phyloP scores from a whole-genome alignment of 1,139 yeast species.

The Kurtzmaniella quercitrusa region DNA sequence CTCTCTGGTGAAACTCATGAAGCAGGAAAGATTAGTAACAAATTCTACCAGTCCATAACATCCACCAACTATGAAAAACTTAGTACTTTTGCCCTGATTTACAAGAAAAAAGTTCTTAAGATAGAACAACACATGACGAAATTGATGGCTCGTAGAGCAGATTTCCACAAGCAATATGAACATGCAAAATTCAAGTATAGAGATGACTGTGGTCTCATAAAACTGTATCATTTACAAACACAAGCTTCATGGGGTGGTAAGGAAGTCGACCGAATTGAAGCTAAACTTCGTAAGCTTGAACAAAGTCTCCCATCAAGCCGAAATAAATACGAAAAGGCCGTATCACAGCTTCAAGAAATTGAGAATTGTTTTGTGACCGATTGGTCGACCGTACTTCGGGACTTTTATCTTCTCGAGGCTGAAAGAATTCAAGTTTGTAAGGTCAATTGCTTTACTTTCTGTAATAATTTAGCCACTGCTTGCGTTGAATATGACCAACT shows the following conservation, averaged over 20 bases:
- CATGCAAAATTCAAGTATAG: constrained; percentile 54
- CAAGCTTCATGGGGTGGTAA: constrained; percentile 69
- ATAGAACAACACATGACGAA: constrained; percentile 37
- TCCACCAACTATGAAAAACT: constrained; percentile 34
- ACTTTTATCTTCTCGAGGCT: constrained; percentile 71
- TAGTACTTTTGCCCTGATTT: constrained; percentile 25
- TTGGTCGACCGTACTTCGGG: constrained; percentile 70
- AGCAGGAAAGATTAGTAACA: constrained; percentile 30
- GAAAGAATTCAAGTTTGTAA: constrained; percentile 75
- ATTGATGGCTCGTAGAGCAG: constrained; percentile 23
- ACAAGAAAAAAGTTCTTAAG: constrained; percentile 28
- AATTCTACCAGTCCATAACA: constrained; percentile 29
- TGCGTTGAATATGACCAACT: constrained; percentile 78
- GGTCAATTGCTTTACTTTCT: constrained; percentile 76
- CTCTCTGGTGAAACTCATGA: constrained; percentile 49
- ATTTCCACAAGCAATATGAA: constrained; percentile 29
- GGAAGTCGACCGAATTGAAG: constrained; percentile 66
- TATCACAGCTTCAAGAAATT: constrained; percentile 60
- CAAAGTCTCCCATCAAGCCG: constrained; percentile 45
- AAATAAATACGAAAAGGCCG: constrained; percentile 56
- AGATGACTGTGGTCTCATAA: constrained; percentile 54
- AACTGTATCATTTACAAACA: constrained; percentile 57
- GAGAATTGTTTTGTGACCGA: constrained; percentile 71
- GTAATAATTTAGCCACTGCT: constrained; percentile 70
- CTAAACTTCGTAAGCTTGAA: constrained; percentile 55